Conservation (phyloP, 192 early-diverging fungal species). For the Coemansia sp. region DNA sequence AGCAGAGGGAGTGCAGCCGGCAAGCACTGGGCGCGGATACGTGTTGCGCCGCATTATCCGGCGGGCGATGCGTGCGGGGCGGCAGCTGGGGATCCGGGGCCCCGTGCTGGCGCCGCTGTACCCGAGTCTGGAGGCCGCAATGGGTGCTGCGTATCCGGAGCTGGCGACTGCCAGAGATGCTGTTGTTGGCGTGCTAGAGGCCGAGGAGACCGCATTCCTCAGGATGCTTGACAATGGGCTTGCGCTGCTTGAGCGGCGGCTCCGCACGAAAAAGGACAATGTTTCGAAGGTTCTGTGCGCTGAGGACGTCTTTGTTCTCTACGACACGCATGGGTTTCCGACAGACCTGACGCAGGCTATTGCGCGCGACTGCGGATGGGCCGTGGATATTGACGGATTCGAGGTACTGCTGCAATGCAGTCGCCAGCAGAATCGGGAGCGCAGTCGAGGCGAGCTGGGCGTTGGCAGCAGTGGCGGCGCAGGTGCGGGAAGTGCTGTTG, state of each 20-base stretch:
- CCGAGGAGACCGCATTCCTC: conserved; percentile 90
- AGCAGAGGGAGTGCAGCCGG: conserved; percentile 91
- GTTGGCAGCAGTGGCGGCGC: not conserved
- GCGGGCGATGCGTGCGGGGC: conserved; percentile 87
- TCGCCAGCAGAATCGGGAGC: conserved; percentile 62
- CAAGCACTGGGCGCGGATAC: conserved; percentile 98
- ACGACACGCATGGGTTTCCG: conserved; percentile 98
- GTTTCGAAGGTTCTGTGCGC: conserved; percentile 65
- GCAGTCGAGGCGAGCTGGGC: not conserved
- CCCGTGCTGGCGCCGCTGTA: conserved; percentile 88
- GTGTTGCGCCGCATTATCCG: conserved; percentile 94
- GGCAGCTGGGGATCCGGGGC: conserved; percentile 82
- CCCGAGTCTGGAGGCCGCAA: conserved; percentile 83
- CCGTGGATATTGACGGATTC: conserved; percentile 81
- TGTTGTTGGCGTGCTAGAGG: conserved; percentile 84
- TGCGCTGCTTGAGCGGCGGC: conserved; percentile 77
- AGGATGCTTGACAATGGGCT: conserved; percentile 93
- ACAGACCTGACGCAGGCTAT: conserved; percentile 95
- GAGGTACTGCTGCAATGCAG: conserved; percentile 74
- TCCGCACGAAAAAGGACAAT: conserved; percentile 40
- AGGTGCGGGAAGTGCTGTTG: conserved; percentile 49
- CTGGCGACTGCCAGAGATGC: conserved; percentile 68
- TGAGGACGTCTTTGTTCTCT: conserved; percentile 88
- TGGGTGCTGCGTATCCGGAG: conserved; percentile 93
- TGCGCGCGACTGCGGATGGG: conserved; percentile 90